Conservation (phyloP, 306 rosid species). For the Phaseolus lunatus region DNA sequence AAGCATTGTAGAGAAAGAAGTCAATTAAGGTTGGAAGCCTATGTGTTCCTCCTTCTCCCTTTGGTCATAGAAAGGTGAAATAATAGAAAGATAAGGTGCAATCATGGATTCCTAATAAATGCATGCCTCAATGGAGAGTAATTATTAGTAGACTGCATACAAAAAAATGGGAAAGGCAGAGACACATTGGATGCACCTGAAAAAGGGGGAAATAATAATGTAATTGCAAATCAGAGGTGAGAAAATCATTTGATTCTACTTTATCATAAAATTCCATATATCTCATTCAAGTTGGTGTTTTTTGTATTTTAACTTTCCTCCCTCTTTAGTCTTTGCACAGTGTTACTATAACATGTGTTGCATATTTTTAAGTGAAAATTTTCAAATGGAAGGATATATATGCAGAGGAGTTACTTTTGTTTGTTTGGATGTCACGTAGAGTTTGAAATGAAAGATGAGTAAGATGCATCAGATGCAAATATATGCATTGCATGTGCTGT, state of each 20-base stretch:
- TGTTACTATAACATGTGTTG: neutral
- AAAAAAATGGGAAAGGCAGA: constrained; percentile 1
- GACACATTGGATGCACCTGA: neutral
- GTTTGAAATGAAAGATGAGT: neutral
- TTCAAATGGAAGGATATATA: neutral
- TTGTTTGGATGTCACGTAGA: neutral
- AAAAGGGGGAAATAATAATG: constrained; percentile 11
- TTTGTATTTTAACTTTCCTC: neutral
- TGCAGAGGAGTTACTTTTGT: neutral
- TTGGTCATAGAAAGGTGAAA: constrained; percentile 26
- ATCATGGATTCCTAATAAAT: constrained; percentile 32
- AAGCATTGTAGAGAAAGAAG: neutral
- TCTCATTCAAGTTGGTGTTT: neutral
- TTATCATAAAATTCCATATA: constrained; percentile 4
- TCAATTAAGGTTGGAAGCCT: constrained; percentile 30
- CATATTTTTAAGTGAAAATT: neutral
- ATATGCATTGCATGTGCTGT: neutral
- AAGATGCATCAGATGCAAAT: neutral
- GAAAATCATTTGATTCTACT: neutral
- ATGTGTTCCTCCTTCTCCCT: constrained; percentile 11
- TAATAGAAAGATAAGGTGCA: constrained; percentile 28
- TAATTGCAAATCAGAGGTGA: neutral
- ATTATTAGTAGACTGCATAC: neutral
- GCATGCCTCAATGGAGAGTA: constrained; percentile 6
- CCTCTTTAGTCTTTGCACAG: neutral